These are phyloP conservation scores for Cajanus cajan DNA, from an alignment of 306 rosid species.

Conservation along the genomic window DNA sequence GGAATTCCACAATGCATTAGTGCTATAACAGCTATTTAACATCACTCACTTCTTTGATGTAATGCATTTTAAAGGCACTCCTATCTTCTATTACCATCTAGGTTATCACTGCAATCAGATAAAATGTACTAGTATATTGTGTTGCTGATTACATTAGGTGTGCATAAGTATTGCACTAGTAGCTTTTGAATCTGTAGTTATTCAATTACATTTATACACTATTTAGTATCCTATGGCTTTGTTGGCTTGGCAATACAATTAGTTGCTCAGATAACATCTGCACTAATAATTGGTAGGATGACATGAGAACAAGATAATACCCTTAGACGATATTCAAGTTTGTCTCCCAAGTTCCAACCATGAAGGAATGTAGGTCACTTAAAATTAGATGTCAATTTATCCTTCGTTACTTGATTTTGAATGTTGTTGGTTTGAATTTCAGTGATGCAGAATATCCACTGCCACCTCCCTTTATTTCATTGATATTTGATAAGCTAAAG, in stretches of 20 bases:
- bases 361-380: background rate
- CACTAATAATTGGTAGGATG: background rate
- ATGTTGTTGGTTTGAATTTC: conserved; percentile 2
- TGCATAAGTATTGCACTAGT: background rate
- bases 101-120: background rate
- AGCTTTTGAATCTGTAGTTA: conserved; percentile 5
- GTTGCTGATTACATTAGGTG: background rate
- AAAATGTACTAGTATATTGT: background rate
- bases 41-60: background rate
- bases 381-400: background rate
- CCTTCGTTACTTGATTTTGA: conserved; percentile 5
- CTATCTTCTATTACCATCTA: background rate
- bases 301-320: background rate
- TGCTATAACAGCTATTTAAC: too few species aligned
- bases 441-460: background rate
- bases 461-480: background rate
- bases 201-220: background rate
- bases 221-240: background rate
- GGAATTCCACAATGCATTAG: too few species aligned
- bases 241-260: background rate
- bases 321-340: background rate
- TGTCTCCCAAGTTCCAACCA: background rate
- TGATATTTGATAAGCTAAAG: background rate
- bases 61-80: background rate
- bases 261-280: background rate